Evolutionary conservation across 2,329 filamentous ascomycete species (phyloP).

Genomic region (Penicillium aurantiogriseum): DNA sequence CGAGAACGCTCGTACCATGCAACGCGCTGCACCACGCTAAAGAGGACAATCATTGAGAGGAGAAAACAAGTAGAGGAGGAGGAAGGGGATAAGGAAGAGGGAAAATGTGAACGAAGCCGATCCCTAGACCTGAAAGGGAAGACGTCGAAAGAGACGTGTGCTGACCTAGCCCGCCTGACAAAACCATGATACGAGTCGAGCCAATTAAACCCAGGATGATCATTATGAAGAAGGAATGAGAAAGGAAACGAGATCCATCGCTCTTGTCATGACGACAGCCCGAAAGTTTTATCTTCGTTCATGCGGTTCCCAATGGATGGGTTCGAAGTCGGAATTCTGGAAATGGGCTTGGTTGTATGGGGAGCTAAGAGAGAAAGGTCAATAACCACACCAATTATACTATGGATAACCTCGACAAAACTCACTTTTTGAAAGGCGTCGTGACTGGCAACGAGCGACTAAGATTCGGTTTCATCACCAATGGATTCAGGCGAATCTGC

Average conservation of each 20-base stretch:
- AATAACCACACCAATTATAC: neutral
- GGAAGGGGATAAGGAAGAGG: neutral
- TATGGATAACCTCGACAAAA: neutral
- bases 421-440: conserved; percentile 45
- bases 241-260: conserved; percentile 12
- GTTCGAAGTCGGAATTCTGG: conserved; percentile 47
- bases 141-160: neutral
- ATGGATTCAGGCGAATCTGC: conserved; percentile 43
- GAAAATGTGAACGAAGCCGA: neutral
- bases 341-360: conserved; percentile 49
- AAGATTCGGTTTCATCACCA: conserved; percentile 42
- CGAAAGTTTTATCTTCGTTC: conserved; percentile 27
- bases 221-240: neutral
- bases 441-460: conserved; percentile 43
- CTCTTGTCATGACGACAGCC: conserved; percentile 10
- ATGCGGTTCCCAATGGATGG: conserved; percentile 46
- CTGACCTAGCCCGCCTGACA: neutral
- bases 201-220: neutral
- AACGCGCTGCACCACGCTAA: conserved; percentile 25
- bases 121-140: neutral
- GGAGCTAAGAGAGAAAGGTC: conserved; percentile 30
- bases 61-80: neutral
- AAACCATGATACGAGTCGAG: neutral
- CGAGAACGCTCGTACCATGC: conserved; percentile 23
- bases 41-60: conserved; percentile 16